Percentiles rank a stretch among this genome's conserved stretches.
Evolutionary conservation across 768 basidiomycete genomes (phyloP).

Genomic region (Inosperma sp.): DNA sequence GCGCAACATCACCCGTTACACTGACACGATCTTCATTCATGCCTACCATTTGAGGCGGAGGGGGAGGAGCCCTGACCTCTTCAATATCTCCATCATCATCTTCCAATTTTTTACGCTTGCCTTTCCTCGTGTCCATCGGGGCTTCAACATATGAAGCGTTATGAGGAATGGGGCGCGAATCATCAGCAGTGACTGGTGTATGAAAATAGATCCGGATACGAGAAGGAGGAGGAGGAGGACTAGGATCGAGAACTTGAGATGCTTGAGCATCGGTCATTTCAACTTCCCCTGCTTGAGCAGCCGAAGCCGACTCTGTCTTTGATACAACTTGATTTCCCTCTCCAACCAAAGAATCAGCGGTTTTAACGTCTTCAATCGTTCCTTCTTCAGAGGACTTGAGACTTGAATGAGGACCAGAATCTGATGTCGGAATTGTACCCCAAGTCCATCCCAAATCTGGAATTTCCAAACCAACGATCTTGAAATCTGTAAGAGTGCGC

Average conservation of each 20-base stretch:
- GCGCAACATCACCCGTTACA: conserved; percentile 53
- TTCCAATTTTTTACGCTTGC: conserved; percentile 85
- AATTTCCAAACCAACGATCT: conserved; percentile 88
- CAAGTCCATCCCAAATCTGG: conserved; percentile 82
- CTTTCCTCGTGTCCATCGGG: conserved; percentile 64
- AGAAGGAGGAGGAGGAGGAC: conserved; percentile 51
- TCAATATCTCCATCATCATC: conserved; percentile 82
- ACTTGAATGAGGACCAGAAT: conserved; percentile 5
- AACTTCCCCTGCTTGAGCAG: conserved; percentile 25
- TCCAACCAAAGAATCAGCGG: conserved; percentile 21
- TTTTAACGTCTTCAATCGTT: conserved; percentile 26
- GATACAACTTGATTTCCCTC: conserved; percentile 25
- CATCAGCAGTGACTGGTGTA: conserved; percentile 80
- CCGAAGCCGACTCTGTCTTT: conserved; percentile 24
- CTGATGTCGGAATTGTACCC: conserved; percentile 53
- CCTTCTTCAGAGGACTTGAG: conserved; percentile 30
- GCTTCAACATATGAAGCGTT: conserved; percentile 43
- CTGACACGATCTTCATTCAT: conserved; percentile 54
- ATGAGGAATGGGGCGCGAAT: conserved; percentile 70
- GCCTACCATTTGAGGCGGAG: conserved; percentile 50
- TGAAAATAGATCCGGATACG: conserved; percentile 91
- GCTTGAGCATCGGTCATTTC: conserved; percentile 29
- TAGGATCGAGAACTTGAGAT: conserved; percentile 28
- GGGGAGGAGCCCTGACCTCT: conserved; percentile 63
- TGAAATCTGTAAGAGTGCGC: conserved; percentile 96